Base-by-base conservation (phyloP, 192 early-diverging fungal genomes). In the Podila verticillata region DNA sequence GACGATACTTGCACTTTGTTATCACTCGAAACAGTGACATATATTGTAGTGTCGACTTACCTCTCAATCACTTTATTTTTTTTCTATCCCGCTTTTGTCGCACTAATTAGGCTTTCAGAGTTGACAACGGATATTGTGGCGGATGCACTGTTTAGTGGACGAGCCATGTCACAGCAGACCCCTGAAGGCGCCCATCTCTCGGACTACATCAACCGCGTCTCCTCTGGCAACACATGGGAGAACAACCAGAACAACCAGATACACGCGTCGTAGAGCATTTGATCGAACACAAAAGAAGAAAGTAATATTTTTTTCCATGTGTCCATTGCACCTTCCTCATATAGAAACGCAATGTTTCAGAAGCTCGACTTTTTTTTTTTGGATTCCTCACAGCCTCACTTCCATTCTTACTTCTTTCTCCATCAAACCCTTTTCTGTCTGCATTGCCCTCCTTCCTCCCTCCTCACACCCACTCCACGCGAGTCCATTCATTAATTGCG, bases 71-170 rank as follows among this genome's bases (percentile, higher is more conserved):
- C 8, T 39, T 57, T 13, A 22, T 48, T 66, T 57, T 15, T 26
- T 30, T 30, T 31, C 29, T 8, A 20, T 59, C 13, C 10, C 12
- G 29, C 13, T 32, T 39, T 24, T 64, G 7, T n/a, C 22, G 39
- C 8, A 13, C n/a, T n/a, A 13, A 44, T n/a, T 48, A 86, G 84
- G 84, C 71, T 86, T 26, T 74, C 73, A 10, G 66, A 83, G 15
- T 65, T 86, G 17, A 86, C 84, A 5, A 75, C 79, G 0, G 84
- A 86, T 68, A 82, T 86, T 65, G 82, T 86, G 5, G 63, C 84
- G 6, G 84, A 84, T 26, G 82, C 82, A 5, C 56, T 86, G 31
- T 86, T 75, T 51, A 86, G 78, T 51, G 82, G 82, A 19, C 48
- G 73, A n/a, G 73, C 75, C n/a, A 67, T 84, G 56, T 67, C 82